phyloP scores from a whole-genome alignment of 352 stramenopile species.

The Globisporangium apiculatum region DNA sequence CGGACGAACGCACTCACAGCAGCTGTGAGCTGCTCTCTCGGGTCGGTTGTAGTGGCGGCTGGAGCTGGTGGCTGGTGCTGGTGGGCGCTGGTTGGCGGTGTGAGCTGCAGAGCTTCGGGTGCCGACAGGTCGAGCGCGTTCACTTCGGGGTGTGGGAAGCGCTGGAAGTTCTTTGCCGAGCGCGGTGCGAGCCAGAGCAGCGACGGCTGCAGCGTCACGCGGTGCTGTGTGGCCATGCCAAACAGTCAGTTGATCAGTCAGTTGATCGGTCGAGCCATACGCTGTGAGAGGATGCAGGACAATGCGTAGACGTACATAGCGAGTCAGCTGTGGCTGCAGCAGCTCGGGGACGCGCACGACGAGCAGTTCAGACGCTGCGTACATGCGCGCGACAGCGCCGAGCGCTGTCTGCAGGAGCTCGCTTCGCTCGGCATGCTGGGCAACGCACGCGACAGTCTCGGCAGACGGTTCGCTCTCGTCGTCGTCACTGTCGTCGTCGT shows the following conservation, averaged over 20 bases:
- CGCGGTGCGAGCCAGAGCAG: conserved; percentile 49
- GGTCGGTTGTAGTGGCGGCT: too few species aligned
- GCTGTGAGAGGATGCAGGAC: not conserved
- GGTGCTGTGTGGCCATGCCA: conserved; percentile 21
- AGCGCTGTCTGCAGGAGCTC: not conserved
- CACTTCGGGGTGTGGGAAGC: conserved; percentile 39
- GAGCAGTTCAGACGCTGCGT: not conserved
- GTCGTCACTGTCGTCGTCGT: not conserved
- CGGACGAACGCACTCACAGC: conserved; percentile 25
- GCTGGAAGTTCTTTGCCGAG: conserved; percentile 37
- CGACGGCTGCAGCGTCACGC: conserved; percentile 34
- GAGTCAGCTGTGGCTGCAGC: conserved; percentile 16
- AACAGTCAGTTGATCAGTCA: not conserved
- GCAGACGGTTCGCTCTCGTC: not conserved
- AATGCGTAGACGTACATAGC: conserved; percentile 22
- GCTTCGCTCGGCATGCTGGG: not conserved
- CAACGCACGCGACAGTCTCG: not conserved
- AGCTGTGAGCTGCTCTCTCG: not conserved
- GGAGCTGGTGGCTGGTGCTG: not conserved
- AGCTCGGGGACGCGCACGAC: conserved; percentile 22
- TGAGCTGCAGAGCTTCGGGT: conserved; percentile 4
- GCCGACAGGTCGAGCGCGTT: conserved; percentile 51
- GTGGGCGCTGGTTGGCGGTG: not conserved
- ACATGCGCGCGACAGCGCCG: not conserved
- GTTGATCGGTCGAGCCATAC: not conserved